phyloP scores from a whole-genome alignment of 768 basidiomycete species.

The Mycena albidolilacea region DNA sequence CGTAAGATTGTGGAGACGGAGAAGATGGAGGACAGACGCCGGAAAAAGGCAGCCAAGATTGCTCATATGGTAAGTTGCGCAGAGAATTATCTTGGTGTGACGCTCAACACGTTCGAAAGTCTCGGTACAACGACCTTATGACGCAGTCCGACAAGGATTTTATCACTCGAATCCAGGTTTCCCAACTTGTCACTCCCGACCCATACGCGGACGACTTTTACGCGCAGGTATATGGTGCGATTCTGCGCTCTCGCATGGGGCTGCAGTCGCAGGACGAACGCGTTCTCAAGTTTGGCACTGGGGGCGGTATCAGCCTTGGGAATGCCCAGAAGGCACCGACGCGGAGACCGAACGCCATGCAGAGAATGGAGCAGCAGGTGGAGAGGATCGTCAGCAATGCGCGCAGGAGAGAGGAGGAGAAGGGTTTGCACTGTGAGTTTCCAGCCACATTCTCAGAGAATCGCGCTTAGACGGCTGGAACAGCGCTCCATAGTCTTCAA shows the following conservation, averaged over 20 bases:
- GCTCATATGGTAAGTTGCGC: constrained; percentile 80
- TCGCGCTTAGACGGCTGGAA: constrained; percentile 20
- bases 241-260: constrained; percentile 85
- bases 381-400: constrained; percentile 96
- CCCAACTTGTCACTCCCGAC: constrained; percentile 96
- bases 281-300: constrained; percentile 87
- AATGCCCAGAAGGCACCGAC: constrained; percentile 76
- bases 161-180: constrained; percentile 98
- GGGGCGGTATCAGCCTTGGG: constrained; percentile 90
- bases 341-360: constrained; percentile 88
- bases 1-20: constrained; percentile 94
- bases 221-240: constrained; percentile 93
- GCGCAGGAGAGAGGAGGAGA: constrained; percentile 88
- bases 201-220: constrained; percentile 99
- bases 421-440: constrained; percentile 71
- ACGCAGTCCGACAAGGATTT: constrained; percentile 99
- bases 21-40: constrained; percentile 87
- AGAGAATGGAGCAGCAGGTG: constrained; percentile 95
- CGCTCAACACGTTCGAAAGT: constrained; percentile 57
- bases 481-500: constrained; percentile 84
- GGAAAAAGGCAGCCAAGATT: constrained; percentile 87
- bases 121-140: constrained; percentile 96
- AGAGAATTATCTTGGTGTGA: neutral
- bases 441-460: neutral
- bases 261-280: constrained; percentile 80